Base-by-base conservation (phyloP, 108 stramenopile genomes). In the Pseudonitzschia delicatissima region DNA sequence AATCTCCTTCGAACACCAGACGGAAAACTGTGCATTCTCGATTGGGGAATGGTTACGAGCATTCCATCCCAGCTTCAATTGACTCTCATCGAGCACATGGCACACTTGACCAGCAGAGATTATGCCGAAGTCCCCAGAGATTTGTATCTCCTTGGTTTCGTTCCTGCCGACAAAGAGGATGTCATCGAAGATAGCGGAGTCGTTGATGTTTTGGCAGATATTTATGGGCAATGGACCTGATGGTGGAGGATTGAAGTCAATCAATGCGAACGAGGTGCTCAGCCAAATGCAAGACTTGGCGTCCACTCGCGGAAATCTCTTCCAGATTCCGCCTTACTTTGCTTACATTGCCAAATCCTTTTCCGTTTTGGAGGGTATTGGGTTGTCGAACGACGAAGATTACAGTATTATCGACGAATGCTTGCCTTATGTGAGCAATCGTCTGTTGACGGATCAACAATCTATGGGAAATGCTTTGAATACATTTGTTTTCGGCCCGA, bases 401-500 rank as follows among this genome's bases (percentile, higher is more conserved):
- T 98, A 98, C 68, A 90, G 90, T 44, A 96, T 98, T 68, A 92
- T 98, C 61, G 88, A 96, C 32, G 96, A 96, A 74, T 98, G 97
- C 72, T 72, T 92, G 13, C 97, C 96, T 6, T 98, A 96, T 64
- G 87, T 98, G 0, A 87, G 87, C 25, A 91, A 94, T 21, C 87
- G 96, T 9, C 75, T 98, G 7, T 68, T 98, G 28, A 95, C 96
- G 21, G 96, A 98, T 65, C 86, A 89, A 69, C 86, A 86, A 39
- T 80, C 89, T 11, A 86, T 92, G 65, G 88, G 90, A 7, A 85
- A 82, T 2, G 96, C 96, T 12, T 82, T 98, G 13, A 79, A 84
- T 4, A 93, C 93, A 8, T 97, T 97, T 66, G 83, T 97, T 29
- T 97, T 96, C 74, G 96, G 96, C 86, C 83, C n/a, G 81, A 89